Evolutionary conservation across 306 rosid species (phyloP).

Genomic region (Lupinus albus): DNA sequence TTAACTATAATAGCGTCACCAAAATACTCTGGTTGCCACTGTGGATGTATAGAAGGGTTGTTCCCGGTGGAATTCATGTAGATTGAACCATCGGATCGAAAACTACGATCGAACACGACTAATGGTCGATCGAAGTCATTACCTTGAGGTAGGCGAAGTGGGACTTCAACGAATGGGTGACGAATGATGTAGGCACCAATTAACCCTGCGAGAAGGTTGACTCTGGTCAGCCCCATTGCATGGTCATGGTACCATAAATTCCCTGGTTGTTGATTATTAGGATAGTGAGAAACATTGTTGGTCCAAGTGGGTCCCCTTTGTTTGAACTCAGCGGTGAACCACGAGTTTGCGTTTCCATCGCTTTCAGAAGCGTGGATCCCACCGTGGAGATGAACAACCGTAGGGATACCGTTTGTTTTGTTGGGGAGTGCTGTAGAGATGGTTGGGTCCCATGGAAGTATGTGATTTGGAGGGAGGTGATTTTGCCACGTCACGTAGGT

Average conservation of each 20-base stretch:
- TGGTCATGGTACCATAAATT: slow-evolving; percentile 90
- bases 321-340: slow-evolving; percentile 60
- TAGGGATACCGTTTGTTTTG: slow-evolving; percentile 57
- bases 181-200: slow-evolving; percentile 69
- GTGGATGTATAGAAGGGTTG: slow-evolving; percentile 80
- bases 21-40: slow-evolving; percentile 60
- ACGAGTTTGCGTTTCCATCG: slow-evolving; percentile 68
- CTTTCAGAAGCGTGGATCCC: slow-evolving; percentile 64
- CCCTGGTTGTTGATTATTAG: slow-evolving; percentile 73
- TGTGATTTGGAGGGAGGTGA: slow-evolving; percentile 70
- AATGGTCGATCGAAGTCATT: slow-evolving; percentile 56
- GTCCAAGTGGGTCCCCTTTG: slow-evolving; percentile 61
- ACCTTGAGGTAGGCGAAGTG: slow-evolving; percentile 53
- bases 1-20: slow-evolving; percentile 78
- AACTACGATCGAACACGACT: slow-evolving; percentile 68
- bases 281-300: slow-evolving; percentile 50
- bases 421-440: slow-evolving; percentile 59
- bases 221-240: slow-evolving; percentile 78
- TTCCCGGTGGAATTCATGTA: slow-evolving; percentile 74
- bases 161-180: slow-evolving; percentile 50
- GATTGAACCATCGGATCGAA: slow-evolving; percentile 63
- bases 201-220: slow-evolving; percentile 73
- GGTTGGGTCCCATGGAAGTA: slow-evolving; percentile 83
- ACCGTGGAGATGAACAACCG: slow-evolving; percentile 88
- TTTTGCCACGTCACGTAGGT: slow-evolving; percentile 74